Conservation (phyloP, 345 rosid species). For the Populus euphratica region DNA sequence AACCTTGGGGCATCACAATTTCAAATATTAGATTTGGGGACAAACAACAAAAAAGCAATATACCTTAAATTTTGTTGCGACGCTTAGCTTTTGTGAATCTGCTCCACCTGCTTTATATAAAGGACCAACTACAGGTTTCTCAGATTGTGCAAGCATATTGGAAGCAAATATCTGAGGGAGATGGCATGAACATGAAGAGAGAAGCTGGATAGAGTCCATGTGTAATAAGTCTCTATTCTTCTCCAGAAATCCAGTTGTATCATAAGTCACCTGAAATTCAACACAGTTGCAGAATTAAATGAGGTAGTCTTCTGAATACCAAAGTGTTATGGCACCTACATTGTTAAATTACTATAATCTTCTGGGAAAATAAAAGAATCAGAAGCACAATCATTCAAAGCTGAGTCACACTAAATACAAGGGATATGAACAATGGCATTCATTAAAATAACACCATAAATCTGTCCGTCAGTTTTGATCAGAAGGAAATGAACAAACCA, state of each 20-base stretch:
- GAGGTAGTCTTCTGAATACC: slow-evolving; percentile 13
- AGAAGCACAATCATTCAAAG: neutral
- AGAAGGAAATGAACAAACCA: neutral
- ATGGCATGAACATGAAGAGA: slow-evolving; percentile 81
- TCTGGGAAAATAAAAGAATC: neutral
- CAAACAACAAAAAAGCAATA: neutral
- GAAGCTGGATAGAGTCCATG: slow-evolving; percentile 85
- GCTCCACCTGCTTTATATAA: slow-evolving; percentile 92
- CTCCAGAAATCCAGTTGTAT: slow-evolving; percentile 91
- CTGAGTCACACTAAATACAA: neutral
- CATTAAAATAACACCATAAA: neutral
- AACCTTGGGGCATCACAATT: neutral
- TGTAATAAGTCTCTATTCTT: slow-evolving; percentile 94
- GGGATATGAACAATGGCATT: neutral
- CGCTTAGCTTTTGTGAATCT: slow-evolving; percentile 91
- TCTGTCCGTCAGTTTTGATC: neutral
- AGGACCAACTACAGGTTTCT: slow-evolving; percentile 76
- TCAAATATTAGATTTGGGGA: slow-evolving; percentile 1
- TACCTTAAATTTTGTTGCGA: slow-evolving; percentile 94
- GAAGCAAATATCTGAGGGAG: slow-evolving; percentile 92
- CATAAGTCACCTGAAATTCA: slow-evolving; percentile 71
- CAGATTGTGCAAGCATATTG: slow-evolving; percentile 73
- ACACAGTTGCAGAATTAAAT: slow-evolving; percentile 27
- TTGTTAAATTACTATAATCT: neutral
- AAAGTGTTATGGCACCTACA: neutral